Conservation (phyloP, 805 yeast genomes). For the Saturnispora besseyi region DNA sequence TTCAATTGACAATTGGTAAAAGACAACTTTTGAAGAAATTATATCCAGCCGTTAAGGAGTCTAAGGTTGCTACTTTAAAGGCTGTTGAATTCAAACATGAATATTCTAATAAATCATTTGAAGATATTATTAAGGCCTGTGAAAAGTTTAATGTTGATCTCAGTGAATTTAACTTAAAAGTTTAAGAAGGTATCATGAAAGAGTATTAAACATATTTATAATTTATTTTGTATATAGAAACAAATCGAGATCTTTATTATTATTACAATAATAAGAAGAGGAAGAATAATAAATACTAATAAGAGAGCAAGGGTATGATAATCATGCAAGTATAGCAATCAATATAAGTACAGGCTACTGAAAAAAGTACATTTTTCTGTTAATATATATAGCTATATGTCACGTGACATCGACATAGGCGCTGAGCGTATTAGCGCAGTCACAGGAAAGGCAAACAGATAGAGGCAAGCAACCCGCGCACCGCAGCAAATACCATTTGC, state of each 20-base stretch:
- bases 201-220: not conserved
- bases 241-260: not conserved
- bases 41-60: slow-evolving; percentile 40
- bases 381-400: too few species aligned
- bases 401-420: too few species aligned
- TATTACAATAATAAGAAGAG: not conserved
- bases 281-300: too few species aligned
- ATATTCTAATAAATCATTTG: slow-evolving; percentile 37
- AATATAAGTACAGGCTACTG: not conserved
- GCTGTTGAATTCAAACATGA: slow-evolving; percentile 39
- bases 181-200: not conserved
- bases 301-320: too few species aligned
- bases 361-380: too few species aligned
- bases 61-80: slow-evolving; percentile 34
- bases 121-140: slow-evolving; percentile 42
- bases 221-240: not conserved
- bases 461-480: slow-evolving; percentile 1
- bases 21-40: slow-evolving; percentile 49
- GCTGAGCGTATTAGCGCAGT: slow-evolving; percentile 6
- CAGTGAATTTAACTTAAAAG: slow-evolving; percentile 11
- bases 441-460: not conserved
- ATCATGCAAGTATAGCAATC: too few species aligned
- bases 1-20: slow-evolving; percentile 52
- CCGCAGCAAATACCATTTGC: not conserved
- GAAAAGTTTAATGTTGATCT: slow-evolving; percentile 36